These are phyloP conservation scores for Wickerhamiella shivajii DNA, from an alignment of 805 yeast species.

Conservation along the genomic window DNA sequence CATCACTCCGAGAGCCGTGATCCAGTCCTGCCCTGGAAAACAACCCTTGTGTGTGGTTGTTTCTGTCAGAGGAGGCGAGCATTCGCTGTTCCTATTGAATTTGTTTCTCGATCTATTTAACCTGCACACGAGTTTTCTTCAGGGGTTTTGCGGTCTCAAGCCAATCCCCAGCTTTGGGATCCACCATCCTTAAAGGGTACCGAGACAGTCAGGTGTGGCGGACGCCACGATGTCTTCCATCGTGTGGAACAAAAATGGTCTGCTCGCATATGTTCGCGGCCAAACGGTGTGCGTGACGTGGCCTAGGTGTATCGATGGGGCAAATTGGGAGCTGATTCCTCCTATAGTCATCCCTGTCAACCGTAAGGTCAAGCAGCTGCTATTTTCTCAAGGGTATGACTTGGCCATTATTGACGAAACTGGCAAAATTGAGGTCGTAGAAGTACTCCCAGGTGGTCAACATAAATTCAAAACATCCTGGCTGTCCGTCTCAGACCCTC, in stretches of 20 bases:
- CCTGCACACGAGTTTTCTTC: no score
- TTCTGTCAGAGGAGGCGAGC: no score
- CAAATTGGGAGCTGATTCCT: constrained; percentile 59
- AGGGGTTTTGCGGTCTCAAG: no score
- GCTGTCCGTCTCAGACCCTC: constrained; percentile 19
- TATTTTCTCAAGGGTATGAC: constrained; percentile 71
- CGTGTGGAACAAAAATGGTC: constrained; percentile 76
- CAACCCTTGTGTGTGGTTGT: no score
- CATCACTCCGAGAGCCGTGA: no score
- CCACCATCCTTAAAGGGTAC: no score
- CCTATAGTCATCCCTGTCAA: constrained; percentile 29
- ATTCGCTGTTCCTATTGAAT: no score
- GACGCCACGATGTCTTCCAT: constrained; percentile 26
- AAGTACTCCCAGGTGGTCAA: constrained; percentile 15
- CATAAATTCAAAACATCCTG: constrained; percentile 14
- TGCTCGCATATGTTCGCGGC: constrained; percentile 49
- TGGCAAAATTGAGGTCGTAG: constrained; percentile 49
- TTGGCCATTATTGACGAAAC: constrained; percentile 60
- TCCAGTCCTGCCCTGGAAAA: no score
- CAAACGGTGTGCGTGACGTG: constrained; percentile 41
- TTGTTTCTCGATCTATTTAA: no score
- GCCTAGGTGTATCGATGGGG: constrained; percentile 61
- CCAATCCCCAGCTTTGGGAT: no score
- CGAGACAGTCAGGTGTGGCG: no score
- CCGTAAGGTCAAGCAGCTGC: constrained; percentile 26